phyloP scores from a whole-genome alignment of 257 asterid genomes.

The Parsonsia alboflavescens region DNA sequence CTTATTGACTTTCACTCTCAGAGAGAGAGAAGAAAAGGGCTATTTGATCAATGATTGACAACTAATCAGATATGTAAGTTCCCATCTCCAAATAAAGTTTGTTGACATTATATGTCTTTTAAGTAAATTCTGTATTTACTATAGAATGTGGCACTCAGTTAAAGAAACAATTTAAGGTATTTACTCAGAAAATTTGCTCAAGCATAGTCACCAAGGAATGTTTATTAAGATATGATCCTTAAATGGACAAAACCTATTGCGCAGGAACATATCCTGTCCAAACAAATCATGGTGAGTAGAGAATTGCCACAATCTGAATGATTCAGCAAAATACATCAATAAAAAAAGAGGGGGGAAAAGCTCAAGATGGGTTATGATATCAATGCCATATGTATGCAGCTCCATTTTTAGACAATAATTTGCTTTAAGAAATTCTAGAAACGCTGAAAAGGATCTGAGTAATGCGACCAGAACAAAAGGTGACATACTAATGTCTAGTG shows the following conservation, averaged over 20 bases:
- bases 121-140: background rate
- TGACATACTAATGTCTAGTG: background rate
- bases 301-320: background rate
- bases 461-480: background rate
- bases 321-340: background rate
- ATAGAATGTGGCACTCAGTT: constrained; percentile 33
- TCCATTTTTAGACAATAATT: background rate
- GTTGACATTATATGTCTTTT: background rate
- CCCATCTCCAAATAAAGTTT: background rate
- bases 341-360: background rate
- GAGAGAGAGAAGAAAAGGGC: background rate
- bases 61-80: background rate
- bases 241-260: constrained; percentile 24
- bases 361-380: background rate
- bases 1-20: background rate
- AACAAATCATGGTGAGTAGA: background rate
- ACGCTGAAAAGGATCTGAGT: background rate
- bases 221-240: constrained; percentile 35
- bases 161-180: constrained; percentile 12
- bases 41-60: background rate
- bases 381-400: background rate
- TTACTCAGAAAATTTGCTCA: too few relatives aligned
- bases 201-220: too few relatives aligned
- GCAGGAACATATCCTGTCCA: background rate
- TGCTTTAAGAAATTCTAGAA: background rate